Evolutionary conservation across 257 asterid species (phyloP), one percentile per base, ranked within the genome.

Genomic region (Ophiorrhiza pumila): DNA sequence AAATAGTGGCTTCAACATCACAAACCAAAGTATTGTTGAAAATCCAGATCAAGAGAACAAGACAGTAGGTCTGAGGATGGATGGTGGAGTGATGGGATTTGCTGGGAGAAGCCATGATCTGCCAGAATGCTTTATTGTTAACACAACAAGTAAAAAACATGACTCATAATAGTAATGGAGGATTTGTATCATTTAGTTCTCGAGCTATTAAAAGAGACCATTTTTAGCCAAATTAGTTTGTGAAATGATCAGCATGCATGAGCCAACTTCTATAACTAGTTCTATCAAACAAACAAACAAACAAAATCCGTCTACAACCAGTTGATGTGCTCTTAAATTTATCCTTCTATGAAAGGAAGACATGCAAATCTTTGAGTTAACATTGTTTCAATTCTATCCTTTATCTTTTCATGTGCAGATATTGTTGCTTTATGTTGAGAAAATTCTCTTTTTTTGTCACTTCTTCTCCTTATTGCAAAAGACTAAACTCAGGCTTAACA

Each of bases 1-100:
- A 47, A 77, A 69, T 20, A 64, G 35, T 59, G 60, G 75, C 31
- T 80, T 79, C 64, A 77, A 71, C 43, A 31, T 73, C 55, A 53
- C 85, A n/a, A 69, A 71, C 47, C 71, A 60, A 62, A 70, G 58
- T 59, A 61, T 69, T 31, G 66, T 71, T n/a, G 80, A 77, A 25
- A 69, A 29, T 29, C 49, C 71, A 60, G 62, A 43, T 63, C 64
- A 62, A 12, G 76, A 61, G 56, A 68, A 25, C 55, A 70, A 34
- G 35, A 56, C 64, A 58, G 52, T 45, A 27, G 46, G 72, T 56
- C 15, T 35, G 68, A 74, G 72, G 76, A 77, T 65, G 80, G 69
- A 76, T 32, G 39, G 11, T 41, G 76, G 63, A 43, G 46, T 47
- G 32, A 56, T 59, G 3, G 60, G 62, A 34, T 29, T 76, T 43